These are phyloP conservation scores for Penicillium flavigenum DNA, from an alignment of 495 filamentous ascomycete genomes.

Conservation along the genomic window DNA sequence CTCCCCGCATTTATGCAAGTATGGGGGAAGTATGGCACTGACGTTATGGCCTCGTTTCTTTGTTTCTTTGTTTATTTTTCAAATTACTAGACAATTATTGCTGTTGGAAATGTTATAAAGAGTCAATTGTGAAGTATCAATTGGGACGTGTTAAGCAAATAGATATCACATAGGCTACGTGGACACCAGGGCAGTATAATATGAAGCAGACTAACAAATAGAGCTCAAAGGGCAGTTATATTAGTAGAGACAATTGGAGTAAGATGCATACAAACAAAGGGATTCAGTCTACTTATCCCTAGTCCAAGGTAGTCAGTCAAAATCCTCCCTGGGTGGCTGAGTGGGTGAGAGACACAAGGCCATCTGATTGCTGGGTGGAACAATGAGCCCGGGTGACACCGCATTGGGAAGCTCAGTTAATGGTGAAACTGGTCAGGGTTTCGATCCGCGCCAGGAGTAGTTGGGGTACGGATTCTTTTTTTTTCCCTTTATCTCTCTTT, in stretches of 20 bases:
- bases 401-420: slow-evolving; percentile 1
- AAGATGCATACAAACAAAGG: neutral
- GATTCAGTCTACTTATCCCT: neutral
- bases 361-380: neutral
- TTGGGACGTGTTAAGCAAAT: neutral
- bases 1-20: slow-evolving; percentile 25
- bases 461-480: neutral
- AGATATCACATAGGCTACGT: neutral
- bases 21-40: slow-evolving; percentile 3
- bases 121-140: neutral
- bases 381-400: neutral
- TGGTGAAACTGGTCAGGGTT: neutral
- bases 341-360: slow-evolving; percentile 7
- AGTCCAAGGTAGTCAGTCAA: neutral
- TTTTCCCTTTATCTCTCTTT: neutral
- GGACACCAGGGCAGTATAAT: neutral
- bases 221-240: neutral
- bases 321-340: slow-evolving; percentile 8
- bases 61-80: neutral
- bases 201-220: neutral
- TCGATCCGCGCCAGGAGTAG: neutral
- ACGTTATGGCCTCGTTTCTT: neutral
- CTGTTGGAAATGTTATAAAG: neutral
- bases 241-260: neutral
- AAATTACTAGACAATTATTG: neutral